phyloP scores from a whole-genome alignment of 495 filamentous ascomycete species.

The Physcia stellaris region DNA sequence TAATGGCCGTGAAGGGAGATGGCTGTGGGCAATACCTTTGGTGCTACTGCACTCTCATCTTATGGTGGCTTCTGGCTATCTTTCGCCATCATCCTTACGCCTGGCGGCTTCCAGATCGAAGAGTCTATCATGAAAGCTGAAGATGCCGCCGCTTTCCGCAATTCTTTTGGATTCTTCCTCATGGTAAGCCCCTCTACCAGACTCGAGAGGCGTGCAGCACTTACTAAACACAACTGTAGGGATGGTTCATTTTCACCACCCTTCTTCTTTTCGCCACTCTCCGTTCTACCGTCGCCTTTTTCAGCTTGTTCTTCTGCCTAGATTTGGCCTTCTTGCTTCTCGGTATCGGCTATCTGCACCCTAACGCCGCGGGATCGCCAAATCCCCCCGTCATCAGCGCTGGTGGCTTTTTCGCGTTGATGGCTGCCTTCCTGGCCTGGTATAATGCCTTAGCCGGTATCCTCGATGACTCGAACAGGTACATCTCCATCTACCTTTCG shows the following conservation, averaged over 20 bases:
- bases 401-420: slow-evolving; percentile 75
- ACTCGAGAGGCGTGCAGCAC: too few species aligned
- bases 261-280: slow-evolving; percentile 80
- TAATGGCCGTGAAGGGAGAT: slow-evolving; percentile 58
- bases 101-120: slow-evolving; percentile 54
- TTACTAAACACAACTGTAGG: too few species aligned
- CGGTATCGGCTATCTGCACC: slow-evolving; percentile 53
- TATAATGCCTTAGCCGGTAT: slow-evolving; percentile 96
- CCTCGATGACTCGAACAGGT: slow-evolving; percentile 67
- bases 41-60: slow-evolving; percentile 90
- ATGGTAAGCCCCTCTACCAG: slow-evolving; percentile 35
- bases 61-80: slow-evolving; percentile 98
- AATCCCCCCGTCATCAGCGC: slow-evolving; percentile 50
- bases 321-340: slow-evolving; percentile 89
- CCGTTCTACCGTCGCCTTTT: slow-evolving; percentile 91
- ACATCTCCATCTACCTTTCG: slow-evolving; percentile 14
- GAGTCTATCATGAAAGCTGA: slow-evolving; percentile 18
- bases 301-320: slow-evolving; percentile 84
- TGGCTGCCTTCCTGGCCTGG: slow-evolving; percentile 88
- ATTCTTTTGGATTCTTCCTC: slow-evolving; percentile 75
- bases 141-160: slow-evolving; percentile 32
- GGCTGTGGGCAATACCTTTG: slow-evolving; percentile 95
- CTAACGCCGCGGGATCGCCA: slow-evolving; percentile 24
- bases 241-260: slow-evolving; percentile 98
- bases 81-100: slow-evolving; percentile 78